Conservation (phyloP, 2,329 filamentous ascomycete species). For the Dendryphion nanum region DNA sequence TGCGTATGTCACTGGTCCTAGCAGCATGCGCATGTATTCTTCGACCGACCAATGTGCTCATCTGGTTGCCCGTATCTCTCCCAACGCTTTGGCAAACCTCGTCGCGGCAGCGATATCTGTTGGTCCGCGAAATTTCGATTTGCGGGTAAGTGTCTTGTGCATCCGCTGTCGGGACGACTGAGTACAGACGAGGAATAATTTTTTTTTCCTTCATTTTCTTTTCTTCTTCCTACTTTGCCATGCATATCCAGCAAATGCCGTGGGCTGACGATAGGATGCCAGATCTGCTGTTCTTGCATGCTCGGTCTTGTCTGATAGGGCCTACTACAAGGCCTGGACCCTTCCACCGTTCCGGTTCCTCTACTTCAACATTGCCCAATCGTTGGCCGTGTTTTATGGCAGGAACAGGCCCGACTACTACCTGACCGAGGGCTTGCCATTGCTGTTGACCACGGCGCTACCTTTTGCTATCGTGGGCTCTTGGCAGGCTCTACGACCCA, state of each 20-base stretch:
- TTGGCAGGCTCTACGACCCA: constrained; percentile 41
- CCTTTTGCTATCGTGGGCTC: constrained; percentile 72
- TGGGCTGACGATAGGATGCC: constrained; percentile 1
- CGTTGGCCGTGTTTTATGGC: constrained; percentile 89
- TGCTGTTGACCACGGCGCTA: constrained; percentile 79
- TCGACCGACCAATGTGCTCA: constrained; percentile 82
- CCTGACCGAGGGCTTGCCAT: constrained; percentile 80
- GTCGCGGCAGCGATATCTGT: constrained; percentile 46
- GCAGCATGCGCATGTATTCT: constrained; percentile 82
- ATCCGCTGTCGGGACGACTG: neutral
- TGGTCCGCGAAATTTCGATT: constrained; percentile 63
- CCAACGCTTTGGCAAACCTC: constrained; percentile 50
- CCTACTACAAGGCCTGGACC: constrained; percentile 83
- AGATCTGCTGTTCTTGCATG: constrained; percentile 60
- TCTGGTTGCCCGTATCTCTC: constrained; percentile 71
- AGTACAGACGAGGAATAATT: neutral
- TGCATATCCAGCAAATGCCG: neutral
- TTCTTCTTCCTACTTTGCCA: no score
- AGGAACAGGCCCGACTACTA: constrained; percentile 92
- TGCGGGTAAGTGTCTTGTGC: constrained; percentile 50
- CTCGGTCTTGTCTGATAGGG: constrained; percentile 67
- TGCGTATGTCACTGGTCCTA: constrained; percentile 62
- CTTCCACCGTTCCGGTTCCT: constrained; percentile 86
- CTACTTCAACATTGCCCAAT: constrained; percentile 85
- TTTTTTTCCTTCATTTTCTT: no score